Percentiles rank a stretch among this genome's conserved stretches.
Evolutionary conservation across 225 moss, liverwort and hornwort genomes (phyloP).

Genomic region (Antitrichia curtipendula): DNA sequence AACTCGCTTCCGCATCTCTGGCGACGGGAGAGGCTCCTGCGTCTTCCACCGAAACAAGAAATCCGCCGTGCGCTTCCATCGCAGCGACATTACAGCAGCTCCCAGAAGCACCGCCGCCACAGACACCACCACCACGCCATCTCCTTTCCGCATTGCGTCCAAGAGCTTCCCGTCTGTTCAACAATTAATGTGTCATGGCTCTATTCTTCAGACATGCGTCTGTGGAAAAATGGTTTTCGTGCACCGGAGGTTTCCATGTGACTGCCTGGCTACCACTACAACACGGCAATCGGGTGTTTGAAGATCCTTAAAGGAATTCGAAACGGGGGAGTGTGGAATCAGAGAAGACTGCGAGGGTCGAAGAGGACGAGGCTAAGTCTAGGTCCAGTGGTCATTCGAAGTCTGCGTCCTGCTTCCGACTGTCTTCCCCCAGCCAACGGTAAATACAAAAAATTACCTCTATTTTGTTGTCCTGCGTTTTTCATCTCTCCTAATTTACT

Average conservation of each 20-base stretch:
- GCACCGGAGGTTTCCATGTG: background rate
- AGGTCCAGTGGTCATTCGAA: too few species aligned
- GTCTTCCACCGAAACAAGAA: background rate
- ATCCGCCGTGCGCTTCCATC: constrained; percentile 1
- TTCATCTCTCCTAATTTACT: too few species aligned
- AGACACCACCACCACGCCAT: constrained; percentile 5
- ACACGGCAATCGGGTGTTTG: background rate
- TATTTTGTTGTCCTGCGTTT: too few species aligned
- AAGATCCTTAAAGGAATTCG: background rate
- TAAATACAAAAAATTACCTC: too few species aligned
- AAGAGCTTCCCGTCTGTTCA: background rate
- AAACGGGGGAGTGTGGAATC: background rate
- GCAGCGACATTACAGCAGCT: constrained; percentile 6
- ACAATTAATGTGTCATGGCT: background rate
- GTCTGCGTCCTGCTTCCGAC: too few species aligned
- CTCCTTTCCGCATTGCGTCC: constrained; percentile 7
- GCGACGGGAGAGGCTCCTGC: background rate
- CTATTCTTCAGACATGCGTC: background rate
- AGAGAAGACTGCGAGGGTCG: background rate
- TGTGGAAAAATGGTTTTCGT: background rate
- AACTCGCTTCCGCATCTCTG: background rate
- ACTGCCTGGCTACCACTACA: background rate
- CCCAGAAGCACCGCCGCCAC: constrained; percentile 11
- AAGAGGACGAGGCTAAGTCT: background rate
- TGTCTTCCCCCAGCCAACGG: too few species aligned